Evolutionary conservation across 257 asterid genomes (phyloP).

Genomic region (Primulina huaijiensis): DNA sequence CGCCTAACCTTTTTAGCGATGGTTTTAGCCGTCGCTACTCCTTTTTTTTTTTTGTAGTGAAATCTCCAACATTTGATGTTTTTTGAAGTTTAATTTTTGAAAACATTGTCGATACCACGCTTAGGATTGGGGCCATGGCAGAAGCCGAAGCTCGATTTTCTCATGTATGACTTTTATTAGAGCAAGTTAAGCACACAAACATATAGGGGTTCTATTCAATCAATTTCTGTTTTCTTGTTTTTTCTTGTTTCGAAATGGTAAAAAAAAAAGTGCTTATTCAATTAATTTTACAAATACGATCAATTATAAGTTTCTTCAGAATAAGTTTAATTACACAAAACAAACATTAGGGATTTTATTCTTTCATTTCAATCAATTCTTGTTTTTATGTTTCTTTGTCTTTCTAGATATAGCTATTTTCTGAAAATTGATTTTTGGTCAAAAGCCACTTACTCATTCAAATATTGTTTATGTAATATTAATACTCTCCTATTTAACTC

Average conservation of each 20-base stretch:
- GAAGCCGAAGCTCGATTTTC: too few species aligned
- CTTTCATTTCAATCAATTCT: background rate
- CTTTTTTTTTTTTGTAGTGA: too few species aligned
- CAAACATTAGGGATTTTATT: background rate
- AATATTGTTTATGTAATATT: too few species aligned
- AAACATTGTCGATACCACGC: background rate
- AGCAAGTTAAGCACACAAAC: background rate
- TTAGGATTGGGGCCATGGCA: background rate
- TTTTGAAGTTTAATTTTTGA: too few species aligned
- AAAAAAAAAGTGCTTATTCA: too few species aligned
- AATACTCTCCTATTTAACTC: too few species aligned
- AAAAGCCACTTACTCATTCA: too few species aligned
- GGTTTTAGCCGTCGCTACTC: too few species aligned
- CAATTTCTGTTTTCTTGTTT: background rate
- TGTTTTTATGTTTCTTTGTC: background rate
- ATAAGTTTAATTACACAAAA: background rate
- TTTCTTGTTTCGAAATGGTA: background rate
- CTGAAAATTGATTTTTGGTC: background rate
- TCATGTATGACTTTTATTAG: too few species aligned
- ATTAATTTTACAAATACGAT: too few species aligned
- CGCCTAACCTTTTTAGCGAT: too few species aligned
- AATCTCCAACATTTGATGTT: too few species aligned
- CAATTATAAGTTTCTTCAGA: background rate
- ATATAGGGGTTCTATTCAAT: background rate
- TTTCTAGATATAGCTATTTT: background rate